A percentile compares a stretch with the other conserved stretches of the same genome.
phyloP scores from a whole-genome alignment of 2,329 filamentous ascomycete genomes.

The Alternaria gaisen region DNA sequence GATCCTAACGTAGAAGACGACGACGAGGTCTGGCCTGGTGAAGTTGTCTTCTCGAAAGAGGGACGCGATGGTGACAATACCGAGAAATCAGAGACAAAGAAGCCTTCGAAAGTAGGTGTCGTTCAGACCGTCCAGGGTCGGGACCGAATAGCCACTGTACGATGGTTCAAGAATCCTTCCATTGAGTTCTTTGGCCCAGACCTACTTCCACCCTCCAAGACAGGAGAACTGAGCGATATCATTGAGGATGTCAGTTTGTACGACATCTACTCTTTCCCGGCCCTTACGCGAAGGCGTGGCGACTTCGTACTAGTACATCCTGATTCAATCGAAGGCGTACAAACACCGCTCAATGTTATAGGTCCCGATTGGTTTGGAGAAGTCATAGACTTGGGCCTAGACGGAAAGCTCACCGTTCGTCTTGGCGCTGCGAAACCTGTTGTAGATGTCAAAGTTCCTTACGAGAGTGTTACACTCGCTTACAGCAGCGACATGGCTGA shows the following conservation, averaged over 20 bases:
- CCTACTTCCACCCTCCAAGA: constrained; percentile 54
- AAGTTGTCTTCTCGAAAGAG: constrained; percentile 62
- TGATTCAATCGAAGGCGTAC: constrained; percentile 23
- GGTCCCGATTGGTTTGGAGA: constrained; percentile 64
- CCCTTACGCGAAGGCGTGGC: constrained; percentile 58
- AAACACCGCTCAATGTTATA: constrained; percentile 23
- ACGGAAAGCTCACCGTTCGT: constrained; percentile 64
- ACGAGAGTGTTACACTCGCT: constrained; percentile 60
- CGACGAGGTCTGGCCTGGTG: constrained; percentile 66
- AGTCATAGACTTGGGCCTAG: constrained; percentile 62
- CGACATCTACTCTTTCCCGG: constrained; percentile 62
- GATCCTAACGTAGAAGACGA: constrained; percentile 63
- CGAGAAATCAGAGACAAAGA: constrained; percentile 43
- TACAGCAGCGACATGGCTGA: constrained; percentile 55
- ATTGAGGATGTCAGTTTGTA: constrained; percentile 66
- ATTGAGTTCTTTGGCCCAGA: constrained; percentile 46
- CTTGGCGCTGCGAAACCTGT: constrained; percentile 60
- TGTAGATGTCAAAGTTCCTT: constrained; percentile 59
- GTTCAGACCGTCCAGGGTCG: constrained; percentile 64
- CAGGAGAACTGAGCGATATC: constrained; percentile 53
- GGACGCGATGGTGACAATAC: constrained; percentile 24
- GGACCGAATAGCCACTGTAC: constrained; percentile 65
- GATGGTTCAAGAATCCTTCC: constrained; percentile 59
- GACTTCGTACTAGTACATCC: constrained; percentile 63
- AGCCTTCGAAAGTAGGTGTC: constrained; percentile 62